A percentile compares a stretch with the other conserved stretches of the same genome.
These are phyloP conservation scores for Aspergillus fructus DNA, from an alignment of 2,329 filamentous ascomycete species.

Conservation along the genomic window DNA sequence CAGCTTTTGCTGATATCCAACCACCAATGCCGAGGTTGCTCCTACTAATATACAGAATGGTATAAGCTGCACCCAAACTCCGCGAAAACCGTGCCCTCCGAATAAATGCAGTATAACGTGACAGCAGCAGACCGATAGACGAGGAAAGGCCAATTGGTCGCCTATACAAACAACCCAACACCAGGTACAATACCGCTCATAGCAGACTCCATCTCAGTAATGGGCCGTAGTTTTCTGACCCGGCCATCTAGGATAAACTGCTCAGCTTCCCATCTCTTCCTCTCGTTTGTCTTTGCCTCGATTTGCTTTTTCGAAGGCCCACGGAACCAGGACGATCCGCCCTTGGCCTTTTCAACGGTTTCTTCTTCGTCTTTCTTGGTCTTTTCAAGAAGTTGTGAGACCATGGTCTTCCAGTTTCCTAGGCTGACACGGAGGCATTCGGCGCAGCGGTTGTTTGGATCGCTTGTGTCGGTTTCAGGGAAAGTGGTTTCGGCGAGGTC, in stretches of 20 bases:
- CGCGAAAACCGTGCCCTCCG: background rate
- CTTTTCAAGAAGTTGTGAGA: slow-evolving; percentile 58
- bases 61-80: slow-evolving; percentile 6
- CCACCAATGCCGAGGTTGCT: background rate
- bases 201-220: slow-evolving; percentile 32
- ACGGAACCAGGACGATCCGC: slow-evolving; percentile 29
- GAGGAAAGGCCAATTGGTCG: background rate
- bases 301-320: slow-evolving; percentile 26
- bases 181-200: slow-evolving; percentile 29
- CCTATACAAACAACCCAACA: slow-evolving; percentile 27
- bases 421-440: slow-evolving; percentile 76
- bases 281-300: slow-evolving; percentile 28
- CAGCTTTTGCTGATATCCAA: background rate
- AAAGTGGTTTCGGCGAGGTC: slow-evolving; percentile 71
- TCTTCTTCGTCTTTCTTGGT: slow-evolving; percentile 38
- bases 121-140: background rate
- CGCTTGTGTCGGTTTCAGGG: slow-evolving; percentile 32
- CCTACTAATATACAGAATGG: background rate
- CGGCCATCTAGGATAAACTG: slow-evolving; percentile 38
- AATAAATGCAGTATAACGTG: slow-evolving; percentile 1
- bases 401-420: slow-evolving; percentile 81
- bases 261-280: slow-evolving; percentile 43
- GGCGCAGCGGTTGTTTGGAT: slow-evolving; percentile 63
- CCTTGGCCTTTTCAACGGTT: slow-evolving; percentile 30
- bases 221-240: slow-evolving; percentile 27